These are phyloP conservation scores for Keithomyces neogunnii DNA, from an alignment of 2,329 filamentous ascomycete genomes.

Conservation along the genomic window DNA sequence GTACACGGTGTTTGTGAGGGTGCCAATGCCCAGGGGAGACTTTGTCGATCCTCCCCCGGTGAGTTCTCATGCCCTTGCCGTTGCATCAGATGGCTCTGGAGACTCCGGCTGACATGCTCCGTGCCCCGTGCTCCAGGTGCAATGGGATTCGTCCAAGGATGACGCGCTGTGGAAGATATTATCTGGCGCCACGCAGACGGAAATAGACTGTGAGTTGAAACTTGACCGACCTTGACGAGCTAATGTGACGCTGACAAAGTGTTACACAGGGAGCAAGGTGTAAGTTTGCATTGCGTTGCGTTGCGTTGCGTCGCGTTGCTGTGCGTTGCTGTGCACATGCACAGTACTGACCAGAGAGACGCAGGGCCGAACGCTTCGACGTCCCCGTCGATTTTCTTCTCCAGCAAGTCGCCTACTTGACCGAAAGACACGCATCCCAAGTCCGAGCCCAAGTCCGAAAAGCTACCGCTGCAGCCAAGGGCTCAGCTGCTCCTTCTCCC, in stretches of 20 bases:
- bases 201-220: slow-evolving; percentile 70
- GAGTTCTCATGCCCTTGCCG: slow-evolving; percentile 19
- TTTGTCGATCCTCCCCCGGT: slow-evolving; percentile 88
- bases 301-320: too few relatives aligned
- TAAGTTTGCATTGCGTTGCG: slow-evolving; percentile 49
- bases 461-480: slow-evolving; percentile 49
- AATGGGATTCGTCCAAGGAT: slow-evolving; percentile 85
- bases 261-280: slow-evolving; percentile 61
- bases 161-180: slow-evolving; percentile 84
- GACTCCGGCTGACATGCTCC: slow-evolving; percentile 1
- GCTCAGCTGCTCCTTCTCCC: slow-evolving; percentile 49
- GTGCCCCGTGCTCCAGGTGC: slow-evolving; percentile 45
- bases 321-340: too few relatives aligned
- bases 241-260: slow-evolving; percentile 11
- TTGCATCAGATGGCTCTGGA: background rate
- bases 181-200: slow-evolving; percentile 70
- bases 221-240: background rate
- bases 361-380: slow-evolving; percentile 65
- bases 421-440: slow-evolving; percentile 82
- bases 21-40: slow-evolving; percentile 79
- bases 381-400: slow-evolving; percentile 84
- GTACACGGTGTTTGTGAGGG: slow-evolving; percentile 74
- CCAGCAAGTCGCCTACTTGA: slow-evolving; percentile 89
- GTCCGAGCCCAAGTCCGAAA: slow-evolving; percentile 85
- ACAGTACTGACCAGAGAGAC: slow-evolving; percentile 8